These are phyloP conservation scores for Terana coerulea DNA, from an alignment of 768 basidiomycete genomes.

Conservation along the genomic window DNA sequence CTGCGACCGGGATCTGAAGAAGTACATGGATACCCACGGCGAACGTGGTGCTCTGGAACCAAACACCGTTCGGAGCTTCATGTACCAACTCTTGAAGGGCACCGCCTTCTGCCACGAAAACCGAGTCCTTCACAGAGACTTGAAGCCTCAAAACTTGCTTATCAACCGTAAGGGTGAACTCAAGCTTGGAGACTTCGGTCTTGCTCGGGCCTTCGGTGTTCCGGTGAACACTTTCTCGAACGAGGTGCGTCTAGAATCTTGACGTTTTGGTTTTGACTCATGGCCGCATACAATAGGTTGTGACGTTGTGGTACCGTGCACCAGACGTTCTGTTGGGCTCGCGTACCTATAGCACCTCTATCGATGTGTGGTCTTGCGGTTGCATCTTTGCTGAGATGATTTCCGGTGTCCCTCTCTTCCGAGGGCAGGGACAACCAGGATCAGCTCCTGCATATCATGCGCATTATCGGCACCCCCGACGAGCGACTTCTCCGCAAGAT, in stretches of 20 bases:
- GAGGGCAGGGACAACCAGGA: slow-evolving; percentile 97
- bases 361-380: slow-evolving; percentile 98
- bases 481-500: slow-evolving; percentile 88
- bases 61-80: slow-evolving; percentile 87
- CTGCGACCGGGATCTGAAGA: slow-evolving; percentile 97
- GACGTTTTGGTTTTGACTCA: not conserved
- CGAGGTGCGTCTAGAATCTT: slow-evolving; percentile 49
- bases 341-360: slow-evolving; percentile 95
- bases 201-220: slow-evolving; percentile 96
- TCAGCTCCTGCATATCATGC: slow-evolving; percentile 96
- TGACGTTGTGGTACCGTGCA: slow-evolving; percentile 98
- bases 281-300: slow-evolving; percentile 79
- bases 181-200: slow-evolving; percentile 96
- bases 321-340: slow-evolving; percentile 97
- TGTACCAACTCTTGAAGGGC: slow-evolving; percentile 96
- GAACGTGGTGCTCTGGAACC: slow-evolving; percentile 93
- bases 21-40: slow-evolving; percentile 98
- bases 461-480: slow-evolving; percentile 92
- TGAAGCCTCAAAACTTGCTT: slow-evolving; percentile 97
- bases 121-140: slow-evolving; percentile 93
- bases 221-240: slow-evolving; percentile 99
- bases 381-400: slow-evolving; percentile 99
- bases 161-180: slow-evolving; percentile 97
- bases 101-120: slow-evolving; percentile 99
- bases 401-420: slow-evolving; percentile 91